These are phyloP conservation scores for Ilex asprella DNA, from an alignment of 257 asterid genomes.

Conservation along the genomic window DNA sequence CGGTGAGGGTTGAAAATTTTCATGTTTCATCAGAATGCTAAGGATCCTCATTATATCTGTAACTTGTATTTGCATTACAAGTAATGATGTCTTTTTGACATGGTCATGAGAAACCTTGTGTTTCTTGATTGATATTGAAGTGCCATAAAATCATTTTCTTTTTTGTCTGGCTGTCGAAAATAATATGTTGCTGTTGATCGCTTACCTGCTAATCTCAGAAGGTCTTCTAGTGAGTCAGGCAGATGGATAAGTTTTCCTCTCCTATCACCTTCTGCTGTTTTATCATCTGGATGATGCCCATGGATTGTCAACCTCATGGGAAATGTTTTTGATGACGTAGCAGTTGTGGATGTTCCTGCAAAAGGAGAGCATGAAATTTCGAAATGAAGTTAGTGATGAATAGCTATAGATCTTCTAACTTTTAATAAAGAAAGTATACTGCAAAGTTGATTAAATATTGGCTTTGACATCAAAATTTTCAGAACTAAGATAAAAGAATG, in stretches of 20 bases:
- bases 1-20: too few relatives aligned
- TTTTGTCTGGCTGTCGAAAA: not conserved
- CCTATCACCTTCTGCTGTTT: conserved; percentile 35
- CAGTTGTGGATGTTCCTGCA: conserved; percentile 36
- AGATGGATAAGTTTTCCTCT: conserved; percentile 70
- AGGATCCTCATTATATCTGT: too few relatives aligned
- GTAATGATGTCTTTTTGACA: too few relatives aligned
- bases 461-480: too few relatives aligned
- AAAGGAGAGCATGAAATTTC: conserved; percentile 9
- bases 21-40: too few relatives aligned
- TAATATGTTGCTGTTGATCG: not conserved
- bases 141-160: not conserved
- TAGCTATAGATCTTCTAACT: not conserved
- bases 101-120: too few relatives aligned
- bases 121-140: too few relatives aligned
- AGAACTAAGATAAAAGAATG: too few relatives aligned
- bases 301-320: conserved; percentile 72
- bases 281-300: conserved; percentile 74
- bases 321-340: conserved; percentile 20
- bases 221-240: conserved; percentile 64
- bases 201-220: conserved; percentile 71
- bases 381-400: conserved; percentile 6
- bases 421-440: not conserved
- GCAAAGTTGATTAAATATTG: too few relatives aligned
- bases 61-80: too few relatives aligned